phyloP scores from a whole-genome alignment of 495 filamentous ascomycete genomes.

The Oidiodendron maius region DNA sequence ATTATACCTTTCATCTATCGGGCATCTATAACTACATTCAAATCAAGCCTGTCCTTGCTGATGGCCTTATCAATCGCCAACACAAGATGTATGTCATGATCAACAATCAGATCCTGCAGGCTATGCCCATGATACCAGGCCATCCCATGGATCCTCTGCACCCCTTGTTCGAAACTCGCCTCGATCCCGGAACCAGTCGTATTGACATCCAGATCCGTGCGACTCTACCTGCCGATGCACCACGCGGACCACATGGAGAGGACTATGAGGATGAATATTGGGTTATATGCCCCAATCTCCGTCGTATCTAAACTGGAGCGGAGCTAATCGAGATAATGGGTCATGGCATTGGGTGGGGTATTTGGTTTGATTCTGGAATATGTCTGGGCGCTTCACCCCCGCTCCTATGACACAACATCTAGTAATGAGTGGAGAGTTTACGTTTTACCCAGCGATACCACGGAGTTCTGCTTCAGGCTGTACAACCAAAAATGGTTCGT shows the following conservation, averaged over 20 bases:
- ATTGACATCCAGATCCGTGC: constrained; percentile 62
- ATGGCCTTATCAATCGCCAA: constrained; percentile 47
- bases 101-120: constrained; percentile 38
- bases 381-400: too few species aligned
- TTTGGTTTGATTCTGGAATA: too few species aligned
- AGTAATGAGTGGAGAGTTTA: too few species aligned
- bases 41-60: constrained; percentile 53
- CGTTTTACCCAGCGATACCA: too few species aligned
- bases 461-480: too few species aligned
- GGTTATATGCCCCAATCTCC: too few species aligned
- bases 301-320: too few species aligned
- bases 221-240: constrained; percentile 51
- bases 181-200: constrained; percentile 58
- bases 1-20: constrained; percentile 57
- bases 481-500: too few species aligned
- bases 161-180: constrained; percentile 53
- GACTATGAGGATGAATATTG: too few species aligned
- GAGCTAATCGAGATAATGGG: too few species aligned
- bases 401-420: too few species aligned
- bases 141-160: constrained; percentile 36
- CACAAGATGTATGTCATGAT: constrained; percentile 58
- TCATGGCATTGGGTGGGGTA: too few species aligned
- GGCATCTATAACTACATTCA: constrained; percentile 58
- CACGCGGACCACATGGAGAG: constrained; percentile 43
- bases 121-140: constrained; percentile 34